phyloP scores from a whole-genome alignment of 495 filamentous ascomycete species.

The Penicillium canariense region DNA sequence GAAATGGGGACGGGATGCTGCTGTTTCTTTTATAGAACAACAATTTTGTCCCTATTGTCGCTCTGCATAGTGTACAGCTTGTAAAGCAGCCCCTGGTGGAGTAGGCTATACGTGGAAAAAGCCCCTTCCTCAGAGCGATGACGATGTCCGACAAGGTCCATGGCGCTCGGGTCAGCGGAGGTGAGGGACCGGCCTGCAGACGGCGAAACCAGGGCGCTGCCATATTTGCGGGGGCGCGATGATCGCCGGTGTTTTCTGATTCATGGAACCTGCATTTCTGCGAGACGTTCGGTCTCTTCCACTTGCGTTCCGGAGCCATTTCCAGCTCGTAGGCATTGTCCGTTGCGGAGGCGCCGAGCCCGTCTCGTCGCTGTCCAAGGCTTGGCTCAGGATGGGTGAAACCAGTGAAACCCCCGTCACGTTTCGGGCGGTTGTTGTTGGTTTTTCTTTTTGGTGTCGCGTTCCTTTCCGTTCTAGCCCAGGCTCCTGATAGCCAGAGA shows the following conservation, averaged over 20 bases:
- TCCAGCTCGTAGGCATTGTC: not conserved
- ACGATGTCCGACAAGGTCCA: conserved; percentile 3
- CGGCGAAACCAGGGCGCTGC: conserved; percentile 7
- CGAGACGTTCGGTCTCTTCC: conserved; percentile 1
- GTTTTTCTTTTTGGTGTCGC: not conserved
- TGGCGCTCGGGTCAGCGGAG: conserved; percentile 13
- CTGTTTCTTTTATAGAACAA: too few species aligned
- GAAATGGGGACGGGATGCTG: too few species aligned
- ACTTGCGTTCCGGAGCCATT: conserved; percentile 2
- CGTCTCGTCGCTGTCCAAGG: not conserved
- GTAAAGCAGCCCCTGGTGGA: not conserved
- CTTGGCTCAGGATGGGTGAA: not conserved
- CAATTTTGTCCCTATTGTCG: too few species aligned
- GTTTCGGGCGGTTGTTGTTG: not conserved
- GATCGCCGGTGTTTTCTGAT: conserved; percentile 12
- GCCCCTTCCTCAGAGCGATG: not conserved
- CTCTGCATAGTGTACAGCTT: not conserved
- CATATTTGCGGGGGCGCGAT: conserved; percentile 1
- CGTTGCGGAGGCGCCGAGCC: not conserved
- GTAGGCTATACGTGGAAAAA: conserved; percentile 24
- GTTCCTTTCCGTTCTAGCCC: not conserved
- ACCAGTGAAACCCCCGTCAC: not conserved
- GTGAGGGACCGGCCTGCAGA: conserved; percentile 1
- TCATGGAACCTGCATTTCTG: conserved; percentile 17
- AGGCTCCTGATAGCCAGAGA: not conserved